Base-by-base conservation (phyloP, 2,329 filamentous ascomycete genomes). In the Colletotrichum sp. region DNA sequence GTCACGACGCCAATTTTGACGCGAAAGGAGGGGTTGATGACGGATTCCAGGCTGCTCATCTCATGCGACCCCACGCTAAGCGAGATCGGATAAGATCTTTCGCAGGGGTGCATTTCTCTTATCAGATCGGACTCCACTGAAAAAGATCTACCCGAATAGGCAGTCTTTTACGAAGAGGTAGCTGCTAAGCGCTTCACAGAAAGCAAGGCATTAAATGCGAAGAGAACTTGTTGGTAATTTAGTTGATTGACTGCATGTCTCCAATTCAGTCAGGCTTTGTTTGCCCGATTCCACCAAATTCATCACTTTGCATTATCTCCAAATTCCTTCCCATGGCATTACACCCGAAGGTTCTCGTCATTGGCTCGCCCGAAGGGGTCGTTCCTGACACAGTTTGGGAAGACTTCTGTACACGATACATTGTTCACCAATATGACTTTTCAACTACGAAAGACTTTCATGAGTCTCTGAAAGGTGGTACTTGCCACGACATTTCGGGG, bases 1-100 rank as follows among this genome's bases (percentile, higher is more conserved):
- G 26, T 15, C 60, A 21, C 15, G 59, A 18, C n/a, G 59, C 68
- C 57, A 71, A 60, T 75, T 71, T 71, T 63, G 21, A 34, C 21
- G 26, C 39, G 36, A 49, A 65, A 75, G 59, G 72, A 75, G 72
- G 68, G 72, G 72, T 71, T 71, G 60, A 36, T 39, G 52, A 60
- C 18, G 30, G 68, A 26, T 62, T 71, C 72, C 34, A 24, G 64
- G 44, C 16, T 39, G 34, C 16, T 39, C 60, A 62, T n/a, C 68
- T 52, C 34, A 10, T 26, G 12, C 21, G 52, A 34, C 49, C 52
- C 72, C 72, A 71, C 68, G 60, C 36, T 28, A 52, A 71, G 68
- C 68, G 72, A 71, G 49, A 71, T 71, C 68, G 72, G 71, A 65
- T 71, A 30, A 24, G 32, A 32, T 13, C 21, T 10, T 8, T 32